Base-by-base conservation (phyloP, 305 asterid species). In the Rubia balearica region DNA sequence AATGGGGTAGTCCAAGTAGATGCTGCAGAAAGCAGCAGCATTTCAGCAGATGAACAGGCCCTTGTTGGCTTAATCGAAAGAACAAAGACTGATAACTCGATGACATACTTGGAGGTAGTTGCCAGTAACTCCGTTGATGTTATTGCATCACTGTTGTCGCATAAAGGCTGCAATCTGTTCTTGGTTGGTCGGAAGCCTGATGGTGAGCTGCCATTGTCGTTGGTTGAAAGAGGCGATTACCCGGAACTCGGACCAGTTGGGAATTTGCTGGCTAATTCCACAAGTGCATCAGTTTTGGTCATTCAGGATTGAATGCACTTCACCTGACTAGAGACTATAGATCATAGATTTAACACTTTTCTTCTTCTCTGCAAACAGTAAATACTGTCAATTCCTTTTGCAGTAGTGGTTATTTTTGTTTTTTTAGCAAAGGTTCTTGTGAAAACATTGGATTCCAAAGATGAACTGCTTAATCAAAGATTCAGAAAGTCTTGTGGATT, bases 201-300 rank as follows among this genome's bases (percentile, higher is more conserved):
- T 13, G 84, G 87, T 13, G 74, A 79, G 36, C 59, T 81, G 2
- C 76, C 68, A 7, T 40, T 65, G 45, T 69, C 76, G 0, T 46
- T 83, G 61, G 33, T 65, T 0, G 71, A 45, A 45, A 77, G 69
- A 46, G 64, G 48, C 3, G 87, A 81, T 33, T 77, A 76, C 63
- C 82, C 84, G 10, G 82, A 79, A 72, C 71, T 83, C 45, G 87
- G 85, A 14, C 81, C 82, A 7, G 67, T 81, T 0, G 87, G 87
- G 53, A 83, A 69, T 66, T 68, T 83, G 46, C 57, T 81, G 74
- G 80, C 75, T 30, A 59, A 1, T 83, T 75, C 73, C 4, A 75
- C 81, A 8, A 63, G 70, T 21, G 78, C 87, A 24, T 83, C 87
- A 4, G 82, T 81, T 42, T 64, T 83, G 63, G 84, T 83, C 6